Evolutionary conservation across 768 basidiomycete genomes (phyloP), one percentile per base, ranked within the genome.

Genomic region (Punctularia strigosozonata): DNA sequence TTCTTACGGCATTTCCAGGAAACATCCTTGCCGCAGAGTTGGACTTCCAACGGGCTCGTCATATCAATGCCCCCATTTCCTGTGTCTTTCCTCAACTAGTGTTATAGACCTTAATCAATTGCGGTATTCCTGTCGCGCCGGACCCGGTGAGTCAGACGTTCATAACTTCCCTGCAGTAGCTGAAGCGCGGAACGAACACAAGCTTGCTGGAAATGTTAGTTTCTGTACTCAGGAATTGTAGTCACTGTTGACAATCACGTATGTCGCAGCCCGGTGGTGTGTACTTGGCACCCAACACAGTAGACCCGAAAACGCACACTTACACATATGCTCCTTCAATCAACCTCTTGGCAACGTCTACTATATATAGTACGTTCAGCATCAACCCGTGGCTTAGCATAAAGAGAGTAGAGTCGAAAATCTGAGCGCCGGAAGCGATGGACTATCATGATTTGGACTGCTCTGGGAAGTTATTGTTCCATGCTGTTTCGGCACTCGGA

Each of bases 191-290:
- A 10, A 10, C 8, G 10, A 19, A 20, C 18, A 10, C 20, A 10
- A 34, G 50, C 37, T 49, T 38, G 46, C 44, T 17, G 53, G 49
- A 15, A 28, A 52, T 17, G 53, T 50, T 38, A 14, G 33, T 8
- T 10, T 10, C 33, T 19, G 8, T 13, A 13, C 33, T 19, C 33
- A 10, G n/a, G n/a, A n/a, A n/a, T n/a, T n/a, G 15, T 15, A 10
- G 33, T 8, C 10, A 13, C 10, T 19, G 12, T 19, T 34, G 10
- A 19, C 10, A 8, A 8, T 13, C 10, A 8, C 8, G 10, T 34
- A 19, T 10, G 10, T 10, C 20, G 18, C 20, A 34, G 33, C 18
- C 10, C 18, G 8, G 13, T 8, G 33, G 33, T 13, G 33, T 34
- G 12, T 34, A 10, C 19, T 13, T 34, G 10, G 12, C 10, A 10